These are phyloP conservation scores for Aspergillus cavernicola DNA, from an alignment of 495 filamentous ascomycete genomes.

Conservation along the genomic window DNA sequence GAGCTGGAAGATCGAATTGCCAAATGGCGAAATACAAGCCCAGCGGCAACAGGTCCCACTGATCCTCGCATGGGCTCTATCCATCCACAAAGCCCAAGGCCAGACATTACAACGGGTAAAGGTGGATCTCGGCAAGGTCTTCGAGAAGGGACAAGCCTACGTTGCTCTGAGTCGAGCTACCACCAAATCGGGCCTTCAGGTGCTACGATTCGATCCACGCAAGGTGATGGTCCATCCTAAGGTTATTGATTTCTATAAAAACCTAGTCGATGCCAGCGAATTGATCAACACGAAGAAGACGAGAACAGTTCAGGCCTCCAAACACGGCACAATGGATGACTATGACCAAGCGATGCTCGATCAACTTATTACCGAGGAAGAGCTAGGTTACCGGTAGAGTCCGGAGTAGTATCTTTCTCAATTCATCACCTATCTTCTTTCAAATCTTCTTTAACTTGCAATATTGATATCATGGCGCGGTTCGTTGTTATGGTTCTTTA, in stretches of 20 bases:
- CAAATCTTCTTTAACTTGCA: background rate
- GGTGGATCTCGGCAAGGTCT: constrained; percentile 85
- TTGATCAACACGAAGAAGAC: constrained; percentile 29
- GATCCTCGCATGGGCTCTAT: constrained; percentile 94
- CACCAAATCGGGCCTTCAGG: constrained; percentile 81
- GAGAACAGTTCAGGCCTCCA: background rate
- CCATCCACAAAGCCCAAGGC: constrained; percentile 97
- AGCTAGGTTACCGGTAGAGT: background rate
- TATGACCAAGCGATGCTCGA: constrained; percentile 11
- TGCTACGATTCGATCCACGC: constrained; percentile 78
- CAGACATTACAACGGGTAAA: constrained; percentile 94
- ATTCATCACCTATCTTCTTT: background rate
- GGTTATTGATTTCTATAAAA: constrained; percentile 79
- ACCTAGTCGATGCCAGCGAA: constrained; percentile 56
- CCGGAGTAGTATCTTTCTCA: background rate
- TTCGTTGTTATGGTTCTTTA: too few relatives aligned
- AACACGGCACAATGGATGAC: constrained; percentile 4
- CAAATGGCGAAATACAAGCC: constrained; percentile 91
- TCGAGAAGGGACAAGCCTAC: constrained; percentile 83
- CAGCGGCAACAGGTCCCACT: constrained; percentile 61
- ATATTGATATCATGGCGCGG: constrained; percentile 1
- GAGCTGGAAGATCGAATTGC: constrained; percentile 93
- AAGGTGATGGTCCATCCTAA: constrained; percentile 94
- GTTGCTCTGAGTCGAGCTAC: constrained; percentile 71
- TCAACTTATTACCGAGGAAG: constrained; percentile 4